Evolutionary conservation across 1,139 yeast species (phyloP).

Genomic region (Zhuliangozyma blackwelliae): DNA sequence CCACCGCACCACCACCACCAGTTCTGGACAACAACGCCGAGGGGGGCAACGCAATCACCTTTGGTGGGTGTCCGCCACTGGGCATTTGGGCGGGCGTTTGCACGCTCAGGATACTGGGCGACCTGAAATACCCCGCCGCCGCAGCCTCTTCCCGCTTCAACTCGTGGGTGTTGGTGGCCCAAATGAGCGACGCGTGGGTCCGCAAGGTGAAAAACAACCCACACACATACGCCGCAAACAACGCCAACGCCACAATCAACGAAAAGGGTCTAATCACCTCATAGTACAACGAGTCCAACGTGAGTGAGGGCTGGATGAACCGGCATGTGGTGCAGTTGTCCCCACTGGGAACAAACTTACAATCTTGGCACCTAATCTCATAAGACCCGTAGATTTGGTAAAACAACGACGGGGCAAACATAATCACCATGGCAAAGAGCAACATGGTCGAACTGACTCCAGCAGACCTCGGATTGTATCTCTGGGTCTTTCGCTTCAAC

Average conservation of each 20-base stretch:
- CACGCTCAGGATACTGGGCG: constrained; percentile 33
- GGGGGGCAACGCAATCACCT: constrained; percentile 8
- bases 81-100: constrained; percentile 20
- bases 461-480: constrained; percentile 94
- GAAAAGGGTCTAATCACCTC: constrained; percentile 76
- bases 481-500: constrained; percentile 80
- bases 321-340: constrained; percentile 68
- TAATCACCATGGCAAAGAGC: constrained; percentile 82
- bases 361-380: constrained; percentile 64
- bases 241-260: constrained; percentile 69
- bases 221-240: constrained; percentile 82
- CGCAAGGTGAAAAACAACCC: constrained; percentile 90
- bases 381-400: constrained; percentile 90
- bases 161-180: constrained; percentile 63
- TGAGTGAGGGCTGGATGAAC: constrained; percentile 71
- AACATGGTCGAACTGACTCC: constrained; percentile 97
- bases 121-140: constrained; percentile 15
- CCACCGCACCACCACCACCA: too few species aligned
- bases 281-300: constrained; percentile 60
- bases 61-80: constrained; percentile 5
- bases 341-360: constrained; percentile 18
- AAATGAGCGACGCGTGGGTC: constrained; percentile 93
- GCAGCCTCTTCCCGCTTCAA: constrained; percentile 15
- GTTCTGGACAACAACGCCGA: constrained; percentile 12
- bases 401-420: constrained; percentile 90